phyloP scores from a whole-genome alignment of 192 early-diverging fungal species.

The Obelidium mucronatum region DNA sequence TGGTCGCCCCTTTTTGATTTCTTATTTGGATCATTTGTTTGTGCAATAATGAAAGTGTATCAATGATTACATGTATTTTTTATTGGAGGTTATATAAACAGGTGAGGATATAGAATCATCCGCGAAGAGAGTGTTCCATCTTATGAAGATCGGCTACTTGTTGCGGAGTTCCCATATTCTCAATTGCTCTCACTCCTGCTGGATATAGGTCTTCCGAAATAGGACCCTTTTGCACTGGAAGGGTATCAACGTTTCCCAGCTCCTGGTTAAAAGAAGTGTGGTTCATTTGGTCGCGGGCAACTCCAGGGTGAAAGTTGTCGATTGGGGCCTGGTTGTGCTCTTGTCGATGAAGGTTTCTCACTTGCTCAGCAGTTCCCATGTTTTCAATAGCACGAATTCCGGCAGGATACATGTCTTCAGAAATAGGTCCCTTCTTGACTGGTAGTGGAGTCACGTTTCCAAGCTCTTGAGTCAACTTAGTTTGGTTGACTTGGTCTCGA shows the following conservation, averaged over 20 bases:
- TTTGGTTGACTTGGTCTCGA: conserved; percentile 31
- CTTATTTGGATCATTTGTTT: too few relatives aligned
- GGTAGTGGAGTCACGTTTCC: neutral
- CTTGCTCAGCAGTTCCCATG: conserved; percentile 16
- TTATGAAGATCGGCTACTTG: conserved; percentile 26
- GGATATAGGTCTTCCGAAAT: conserved; percentile 33
- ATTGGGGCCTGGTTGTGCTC: too few relatives aligned
- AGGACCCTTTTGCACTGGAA: neutral
- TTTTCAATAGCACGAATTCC: conserved; percentile 36
- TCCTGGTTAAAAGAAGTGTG: conserved; percentile 18
- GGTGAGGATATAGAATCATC: too few relatives aligned
- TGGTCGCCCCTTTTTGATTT: too few relatives aligned
- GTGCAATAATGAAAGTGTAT: too few relatives aligned
- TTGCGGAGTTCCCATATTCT: conserved; percentile 22
- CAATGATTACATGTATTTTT: too few relatives aligned
- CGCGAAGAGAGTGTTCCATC: too few relatives aligned
- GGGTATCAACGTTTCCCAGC: neutral
- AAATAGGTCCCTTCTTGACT: neutral
- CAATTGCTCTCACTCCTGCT: conserved; percentile 29
- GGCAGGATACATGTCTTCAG: conserved; percentile 34
- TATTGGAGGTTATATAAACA: too few relatives aligned
- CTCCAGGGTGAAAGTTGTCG: conserved; percentile 23
- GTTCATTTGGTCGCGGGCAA: conserved; percentile 29
- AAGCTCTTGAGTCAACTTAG: neutral
- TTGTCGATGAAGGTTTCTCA: conserved; percentile 22